Evolutionary conservation across 768 basidiomycete genomes (phyloP).

Genomic region (Cyathus striatus): DNA sequence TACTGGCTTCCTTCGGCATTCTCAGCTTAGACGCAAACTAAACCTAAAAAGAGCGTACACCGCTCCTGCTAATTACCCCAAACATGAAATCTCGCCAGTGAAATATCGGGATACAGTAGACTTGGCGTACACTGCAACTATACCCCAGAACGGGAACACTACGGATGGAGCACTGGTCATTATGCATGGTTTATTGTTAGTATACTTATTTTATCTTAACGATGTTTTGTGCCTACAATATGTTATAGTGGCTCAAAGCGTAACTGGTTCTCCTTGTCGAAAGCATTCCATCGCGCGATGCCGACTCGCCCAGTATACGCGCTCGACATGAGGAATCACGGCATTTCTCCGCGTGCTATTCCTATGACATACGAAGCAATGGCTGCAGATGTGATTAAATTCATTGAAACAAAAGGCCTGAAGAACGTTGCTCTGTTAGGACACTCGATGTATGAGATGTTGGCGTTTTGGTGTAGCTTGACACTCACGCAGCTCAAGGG

Average conservation of each 20-base stretch:
- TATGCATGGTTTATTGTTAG: constrained; percentile 63
- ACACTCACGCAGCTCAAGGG: constrained; percentile 40
- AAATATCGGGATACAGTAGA: too few species aligned
- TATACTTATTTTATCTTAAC: background rate
- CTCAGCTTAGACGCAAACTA: too few species aligned
- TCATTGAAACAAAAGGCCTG: constrained; percentile 50
- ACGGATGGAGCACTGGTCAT: constrained; percentile 46
- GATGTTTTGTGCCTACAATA: background rate
- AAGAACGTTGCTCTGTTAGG: constrained; percentile 72
- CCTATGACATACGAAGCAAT: constrained; percentile 76
- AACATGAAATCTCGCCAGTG: too few species aligned
- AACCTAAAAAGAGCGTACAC: too few species aligned
- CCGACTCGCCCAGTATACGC: constrained; percentile 69
- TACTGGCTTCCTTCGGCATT: too few species aligned
- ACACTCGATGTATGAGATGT: constrained; percentile 74
- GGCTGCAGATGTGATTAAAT: constrained; percentile 73
- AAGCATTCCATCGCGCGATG: constrained; percentile 63
- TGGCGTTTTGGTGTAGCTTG: background rate
- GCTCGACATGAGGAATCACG: constrained; percentile 88
- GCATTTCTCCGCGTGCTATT: constrained; percentile 66
- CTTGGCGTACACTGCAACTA: background rate
- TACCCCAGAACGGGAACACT: constrained; percentile 6
- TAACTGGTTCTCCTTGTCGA: constrained; percentile 83
- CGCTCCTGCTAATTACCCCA: too few species aligned
- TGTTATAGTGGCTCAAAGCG: constrained; percentile 73